phyloP scores from a whole-genome alignment of 2,329 filamentous ascomycete genomes.

The Neonectria punicea region DNA sequence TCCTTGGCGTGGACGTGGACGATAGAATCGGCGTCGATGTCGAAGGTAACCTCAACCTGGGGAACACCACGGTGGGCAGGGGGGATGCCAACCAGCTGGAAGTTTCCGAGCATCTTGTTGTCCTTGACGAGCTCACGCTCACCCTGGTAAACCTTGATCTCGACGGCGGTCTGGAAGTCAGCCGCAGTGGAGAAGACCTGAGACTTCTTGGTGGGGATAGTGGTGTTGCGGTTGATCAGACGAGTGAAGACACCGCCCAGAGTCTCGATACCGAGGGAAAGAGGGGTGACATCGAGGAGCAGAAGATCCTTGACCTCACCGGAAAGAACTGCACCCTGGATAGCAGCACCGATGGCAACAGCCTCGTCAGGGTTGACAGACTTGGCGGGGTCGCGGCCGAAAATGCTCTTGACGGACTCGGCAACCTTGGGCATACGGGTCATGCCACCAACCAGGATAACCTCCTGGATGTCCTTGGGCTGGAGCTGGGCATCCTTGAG shows the following conservation, averaged over 20 bases:
- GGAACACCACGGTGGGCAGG: slow-evolving; percentile 96
- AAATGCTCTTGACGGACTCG: slow-evolving; percentile 96
- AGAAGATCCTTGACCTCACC: slow-evolving; percentile 97
- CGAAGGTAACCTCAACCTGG: slow-evolving; percentile 97
- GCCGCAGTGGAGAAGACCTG: slow-evolving; percentile 97
- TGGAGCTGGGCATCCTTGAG: slow-evolving; percentile 93
- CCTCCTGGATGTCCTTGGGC: slow-evolving; percentile 95
- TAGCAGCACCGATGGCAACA: slow-evolving; percentile 95
- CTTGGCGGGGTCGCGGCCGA: slow-evolving; percentile 96
- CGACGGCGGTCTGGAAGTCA: slow-evolving; percentile 97
- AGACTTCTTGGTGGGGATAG: slow-evolving; percentile 99
- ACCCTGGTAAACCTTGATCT: slow-evolving; percentile 99
- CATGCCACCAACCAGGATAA: slow-evolving; percentile 98
- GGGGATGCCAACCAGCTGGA: slow-evolving; percentile 97
- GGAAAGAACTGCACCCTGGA: slow-evolving; percentile 95
- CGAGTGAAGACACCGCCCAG: slow-evolving; percentile 98
- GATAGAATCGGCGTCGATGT: slow-evolving; percentile 98
- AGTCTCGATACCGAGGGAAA: slow-evolving; percentile 98
- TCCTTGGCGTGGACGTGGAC: slow-evolving; percentile 98
- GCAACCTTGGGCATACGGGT: slow-evolving; percentile 99
- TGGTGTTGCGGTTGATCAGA: slow-evolving; percentile 98
- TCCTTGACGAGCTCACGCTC: slow-evolving; percentile 98
- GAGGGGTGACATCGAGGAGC: slow-evolving; percentile 92
- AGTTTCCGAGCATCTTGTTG: slow-evolving; percentile 99
- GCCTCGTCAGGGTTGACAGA: slow-evolving; percentile 99